These are phyloP conservation scores for Aspergillus aculeatinus DNA, from an alignment of 2,329 filamentous ascomycete genomes.

Conservation along the genomic window DNA sequence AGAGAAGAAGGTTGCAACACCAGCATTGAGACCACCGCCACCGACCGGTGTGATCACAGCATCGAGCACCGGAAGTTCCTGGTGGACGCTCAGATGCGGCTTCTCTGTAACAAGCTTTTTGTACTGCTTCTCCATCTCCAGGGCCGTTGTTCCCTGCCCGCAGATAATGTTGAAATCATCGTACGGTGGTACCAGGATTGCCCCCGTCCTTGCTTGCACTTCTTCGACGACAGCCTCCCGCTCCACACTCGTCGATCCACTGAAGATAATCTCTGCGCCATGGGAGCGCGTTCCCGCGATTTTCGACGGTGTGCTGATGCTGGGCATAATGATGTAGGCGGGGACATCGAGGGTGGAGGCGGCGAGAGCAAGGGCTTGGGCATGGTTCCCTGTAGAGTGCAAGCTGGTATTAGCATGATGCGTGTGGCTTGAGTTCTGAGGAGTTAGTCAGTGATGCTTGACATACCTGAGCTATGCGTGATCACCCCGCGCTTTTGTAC, in stretches of 20 bases:
- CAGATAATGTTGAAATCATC: constrained; percentile 90
- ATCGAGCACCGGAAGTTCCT: constrained; percentile 48
- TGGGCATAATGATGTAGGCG: constrained; percentile 88
- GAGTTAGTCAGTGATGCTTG: background rate
- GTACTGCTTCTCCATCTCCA: constrained; percentile 79
- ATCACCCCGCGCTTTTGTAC: constrained; percentile 70
- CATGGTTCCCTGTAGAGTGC: constrained; percentile 74
- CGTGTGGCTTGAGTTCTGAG: background rate
- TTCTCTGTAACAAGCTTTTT: constrained; percentile 48
- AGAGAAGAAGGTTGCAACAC: constrained; percentile 71
- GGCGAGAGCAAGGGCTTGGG: constrained; percentile 85
- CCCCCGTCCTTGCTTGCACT: constrained; percentile 70
- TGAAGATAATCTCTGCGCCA: constrained; percentile 76
- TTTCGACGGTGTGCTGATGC: constrained; percentile 80
- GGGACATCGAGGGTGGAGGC: constrained; percentile 71
- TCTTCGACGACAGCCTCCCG: constrained; percentile 73
- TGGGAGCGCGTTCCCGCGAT: constrained; percentile 78
- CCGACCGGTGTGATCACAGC: constrained; percentile 81
- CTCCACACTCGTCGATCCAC: constrained; percentile 75
- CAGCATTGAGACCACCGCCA: constrained; percentile 83
- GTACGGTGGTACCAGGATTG: constrained; percentile 82
- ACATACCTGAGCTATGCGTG: constrained; percentile 81
- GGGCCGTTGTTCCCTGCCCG: constrained; percentile 83
- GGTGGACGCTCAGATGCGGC: constrained; percentile 24
- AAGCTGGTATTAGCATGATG: background rate